Conservation (phyloP, 805 yeast genomes). For the Clavispora carvajalis region DNA sequence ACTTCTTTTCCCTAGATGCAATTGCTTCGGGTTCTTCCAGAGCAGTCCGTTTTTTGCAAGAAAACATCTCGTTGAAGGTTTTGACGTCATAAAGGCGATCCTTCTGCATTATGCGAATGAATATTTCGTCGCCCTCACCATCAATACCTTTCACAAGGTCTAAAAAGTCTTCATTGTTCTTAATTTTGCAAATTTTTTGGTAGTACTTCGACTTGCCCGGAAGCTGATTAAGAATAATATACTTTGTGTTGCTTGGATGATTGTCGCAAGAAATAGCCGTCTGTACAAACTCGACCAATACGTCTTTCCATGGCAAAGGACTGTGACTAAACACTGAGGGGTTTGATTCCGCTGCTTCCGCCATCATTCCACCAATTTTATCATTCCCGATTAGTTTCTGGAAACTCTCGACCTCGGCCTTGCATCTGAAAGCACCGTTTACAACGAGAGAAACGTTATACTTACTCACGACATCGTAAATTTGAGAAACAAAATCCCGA, state of each 20-base stretch:
- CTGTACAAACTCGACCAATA: slow-evolving; percentile 51
- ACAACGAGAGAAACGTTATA: slow-evolving; percentile 68
- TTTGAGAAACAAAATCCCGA: slow-evolving; percentile 58
- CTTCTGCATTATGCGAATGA: slow-evolving; percentile 28
- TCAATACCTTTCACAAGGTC: slow-evolving; percentile 27
- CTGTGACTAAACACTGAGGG: slow-evolving; percentile 62
- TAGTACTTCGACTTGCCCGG: slow-evolving; percentile 70
- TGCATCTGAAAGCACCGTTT: slow-evolving; percentile 68
- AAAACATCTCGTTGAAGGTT: slow-evolving; percentile 8
- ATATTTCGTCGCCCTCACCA: slow-evolving; percentile 34
- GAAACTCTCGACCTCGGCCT: slow-evolving; percentile 48
- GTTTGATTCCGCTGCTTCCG: slow-evolving; percentile 82
- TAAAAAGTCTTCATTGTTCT: slow-evolving; percentile 46
- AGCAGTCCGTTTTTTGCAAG: not conserved
- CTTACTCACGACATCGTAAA: slow-evolving; percentile 55
- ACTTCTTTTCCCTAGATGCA: slow-evolving; percentile 4
- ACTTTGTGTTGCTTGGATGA: slow-evolving; percentile 66
- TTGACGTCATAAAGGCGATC: slow-evolving; percentile 18
- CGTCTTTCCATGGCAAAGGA: slow-evolving; percentile 49
- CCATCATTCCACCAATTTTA: slow-evolving; percentile 85
- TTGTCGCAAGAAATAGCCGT: slow-evolving; percentile 56
- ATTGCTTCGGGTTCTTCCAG: not conserved
- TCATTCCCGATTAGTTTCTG: slow-evolving; percentile 50
- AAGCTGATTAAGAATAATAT: slow-evolving; percentile 67
- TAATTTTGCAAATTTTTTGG: slow-evolving; percentile 50